Base-by-base conservation (phyloP, 257 asterid genomes). In the Linderniella brevidens region DNA sequence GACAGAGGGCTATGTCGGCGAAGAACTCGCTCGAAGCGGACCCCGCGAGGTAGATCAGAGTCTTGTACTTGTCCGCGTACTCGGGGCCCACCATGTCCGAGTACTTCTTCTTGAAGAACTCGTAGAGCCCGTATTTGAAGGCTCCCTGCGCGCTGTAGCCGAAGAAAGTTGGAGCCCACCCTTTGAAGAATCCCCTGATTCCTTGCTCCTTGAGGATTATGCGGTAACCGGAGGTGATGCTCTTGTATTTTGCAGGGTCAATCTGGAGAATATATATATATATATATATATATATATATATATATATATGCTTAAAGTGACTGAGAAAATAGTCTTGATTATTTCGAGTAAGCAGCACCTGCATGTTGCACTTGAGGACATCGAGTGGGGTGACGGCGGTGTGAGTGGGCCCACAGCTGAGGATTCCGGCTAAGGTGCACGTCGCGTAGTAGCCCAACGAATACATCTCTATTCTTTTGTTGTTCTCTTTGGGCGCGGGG, bases 141-240 rank as follows among this genome's bases (percentile, higher is more conserved):
- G 86, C 93, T 12, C 93, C 90, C 65, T 78, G 90, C 35, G 63
- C 58, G 11, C 86, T 86, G 51, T 81, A 81, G 1, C 93, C 93
- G 19, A 81, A 61, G 39, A 78, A 69, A 52, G 78, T 81, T 4
- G 86, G 72, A n/a, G 93, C 75, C 90, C 93, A 81, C 44, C 90
- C 93, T 69, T 80, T 75, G 86, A 88, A 70, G 40, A 81, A 77
- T 51, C 78, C 74, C 48, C 73, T 64, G 37, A 67, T 67, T 25
- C 93, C 93, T 61, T 58, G 78, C 59, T 81, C 86, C 61, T 66
- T 65, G 70, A 71, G 75, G 20, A 81, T 75, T 39, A 75, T 73
- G 42, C 75, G 57, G 40, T 75, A 69, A 44, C 90, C 86, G 35
- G 90, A 68, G 12, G 68, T 44, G 52, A 78, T 72, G 49, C 83